Evolutionary conservation across 73 alveolate genomes (phyloP).

Genomic region (Diophrys appendiculata): DNA sequence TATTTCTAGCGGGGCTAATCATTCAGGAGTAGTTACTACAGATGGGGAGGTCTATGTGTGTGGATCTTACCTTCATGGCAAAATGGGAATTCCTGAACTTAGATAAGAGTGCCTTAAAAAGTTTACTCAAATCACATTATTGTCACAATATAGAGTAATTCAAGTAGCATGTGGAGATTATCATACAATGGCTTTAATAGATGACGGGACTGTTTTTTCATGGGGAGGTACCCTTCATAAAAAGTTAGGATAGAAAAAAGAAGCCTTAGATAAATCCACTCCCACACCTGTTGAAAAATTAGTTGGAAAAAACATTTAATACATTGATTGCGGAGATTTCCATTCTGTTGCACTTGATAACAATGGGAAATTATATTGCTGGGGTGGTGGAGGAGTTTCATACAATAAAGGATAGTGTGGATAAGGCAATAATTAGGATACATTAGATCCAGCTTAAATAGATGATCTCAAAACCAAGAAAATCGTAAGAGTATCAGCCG

Average conservation of each 20-base stretch:
- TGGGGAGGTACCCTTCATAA: constrained; percentile 97
- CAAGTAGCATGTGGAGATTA: constrained; percentile 96
- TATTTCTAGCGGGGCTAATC: constrained; percentile 87
- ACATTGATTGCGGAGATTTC: constrained; percentile 97
- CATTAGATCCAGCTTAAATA: neutral
- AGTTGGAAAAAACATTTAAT: constrained; percentile 70
- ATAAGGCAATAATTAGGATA: constrained; percentile 87
- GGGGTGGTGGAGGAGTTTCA: constrained; percentile 99
- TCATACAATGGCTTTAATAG: constrained; percentile 86
- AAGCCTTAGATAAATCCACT: constrained; percentile 37
- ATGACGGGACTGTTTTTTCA: constrained; percentile 88
- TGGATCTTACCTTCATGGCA: constrained; percentile 96
- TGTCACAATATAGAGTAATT: constrained; percentile 64
- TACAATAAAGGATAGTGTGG: constrained; percentile 97
- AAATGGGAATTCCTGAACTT: constrained; percentile 83
- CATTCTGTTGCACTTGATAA: constrained; percentile 95
- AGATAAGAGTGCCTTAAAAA: constrained; percentile 66
- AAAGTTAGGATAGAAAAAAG: constrained; percentile 74
- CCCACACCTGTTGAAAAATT: constrained; percentile 63
- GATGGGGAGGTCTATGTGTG: constrained; percentile 88
- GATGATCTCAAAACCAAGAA: constrained; percentile 58
- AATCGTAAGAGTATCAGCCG: constrained; percentile 82
- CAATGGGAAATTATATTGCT: constrained; percentile 88
- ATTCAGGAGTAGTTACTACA: constrained; percentile 81
- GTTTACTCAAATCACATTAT: constrained; percentile 62